Conservation (phyloP, 768 basidiomycete genomes). For the Suillus spraguei region DNA sequence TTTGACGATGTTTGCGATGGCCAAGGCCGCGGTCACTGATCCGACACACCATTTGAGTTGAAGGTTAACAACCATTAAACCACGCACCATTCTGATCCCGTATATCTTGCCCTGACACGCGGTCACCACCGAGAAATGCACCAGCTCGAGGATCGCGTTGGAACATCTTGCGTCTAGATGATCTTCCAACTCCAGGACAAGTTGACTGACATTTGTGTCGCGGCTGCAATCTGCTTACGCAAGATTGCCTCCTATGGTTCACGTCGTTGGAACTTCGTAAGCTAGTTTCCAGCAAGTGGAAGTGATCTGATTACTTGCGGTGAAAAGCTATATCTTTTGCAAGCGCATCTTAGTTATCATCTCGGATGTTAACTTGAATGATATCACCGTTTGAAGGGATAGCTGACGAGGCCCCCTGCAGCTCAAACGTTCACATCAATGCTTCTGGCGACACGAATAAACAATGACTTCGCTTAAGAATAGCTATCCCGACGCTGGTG, state of each 20-base stretch:
- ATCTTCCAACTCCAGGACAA: conserved; percentile 4
- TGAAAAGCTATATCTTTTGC: not conserved
- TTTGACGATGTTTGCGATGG: conserved; percentile 97
- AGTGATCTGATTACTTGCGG: not conserved
- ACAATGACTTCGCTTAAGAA: not conserved
- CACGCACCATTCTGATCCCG: conserved; percentile 90
- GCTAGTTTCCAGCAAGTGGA: not conserved
- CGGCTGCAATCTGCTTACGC: conserved; percentile 7
- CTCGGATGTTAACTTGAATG: not conserved
- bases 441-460: not conserved
- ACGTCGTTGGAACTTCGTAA: not conserved
- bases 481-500: not conserved
- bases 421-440: not conserved
- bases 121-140: conserved; percentile 91
- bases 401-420: not conserved
- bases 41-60: conserved; percentile 12
- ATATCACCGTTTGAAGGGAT: not conserved
- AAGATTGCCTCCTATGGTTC: conserved; percentile 8
- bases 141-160: conserved; percentile 92
- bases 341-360: not conserved
- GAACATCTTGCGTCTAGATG: conserved; percentile 54
- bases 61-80: not conserved
- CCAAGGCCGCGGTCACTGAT: conserved; percentile 90
- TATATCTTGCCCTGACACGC: conserved; percentile 93
- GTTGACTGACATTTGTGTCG: not conserved